These are phyloP conservation scores for Neofusicoccum sp. DNA, from an alignment of 2,329 filamentous ascomycete genomes.

Conservation along the genomic window DNA sequence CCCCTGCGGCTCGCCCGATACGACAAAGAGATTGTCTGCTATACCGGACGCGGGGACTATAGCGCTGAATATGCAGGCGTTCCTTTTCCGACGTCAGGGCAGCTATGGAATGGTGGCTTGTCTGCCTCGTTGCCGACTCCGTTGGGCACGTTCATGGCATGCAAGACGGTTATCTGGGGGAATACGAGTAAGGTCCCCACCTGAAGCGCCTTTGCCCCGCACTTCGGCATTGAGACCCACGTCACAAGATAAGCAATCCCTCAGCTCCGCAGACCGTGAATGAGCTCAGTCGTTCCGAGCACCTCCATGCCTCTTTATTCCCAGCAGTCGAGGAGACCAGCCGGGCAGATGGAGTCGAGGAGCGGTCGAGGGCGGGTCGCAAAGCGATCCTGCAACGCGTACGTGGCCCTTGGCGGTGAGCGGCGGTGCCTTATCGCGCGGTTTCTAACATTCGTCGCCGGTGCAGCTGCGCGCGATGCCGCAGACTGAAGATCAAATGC, in stretches of 20 bases:
- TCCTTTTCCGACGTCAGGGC: no score
- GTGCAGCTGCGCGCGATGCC: constrained; percentile 29
- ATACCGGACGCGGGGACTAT: no score
- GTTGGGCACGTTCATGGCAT: background rate
- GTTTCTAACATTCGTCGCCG: background rate
- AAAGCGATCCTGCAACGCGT: constrained; percentile 30
- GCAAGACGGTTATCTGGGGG: background rate
- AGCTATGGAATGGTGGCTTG: no score
- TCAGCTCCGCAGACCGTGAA: no score
- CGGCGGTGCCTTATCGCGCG: background rate
- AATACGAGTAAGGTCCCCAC: no score
- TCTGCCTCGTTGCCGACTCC: no score
- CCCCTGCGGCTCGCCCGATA: no score
- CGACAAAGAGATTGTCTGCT: no score
- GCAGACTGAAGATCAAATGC: constrained; percentile 34
- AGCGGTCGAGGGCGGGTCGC: background rate
- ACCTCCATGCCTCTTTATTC: background rate
- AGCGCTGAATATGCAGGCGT: no score
- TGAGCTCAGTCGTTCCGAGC: no score
- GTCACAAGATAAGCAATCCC: background rate
- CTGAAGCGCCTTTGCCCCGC: constrained; percentile 3
- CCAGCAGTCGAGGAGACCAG: background rate
- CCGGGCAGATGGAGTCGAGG: background rate
- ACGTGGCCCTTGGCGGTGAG: background rate
- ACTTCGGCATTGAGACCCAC: background rate